Evolutionary conservation across 352 stramenopile genomes (phyloP).

Genomic region (Aphanomyces euteiches): DNA sequence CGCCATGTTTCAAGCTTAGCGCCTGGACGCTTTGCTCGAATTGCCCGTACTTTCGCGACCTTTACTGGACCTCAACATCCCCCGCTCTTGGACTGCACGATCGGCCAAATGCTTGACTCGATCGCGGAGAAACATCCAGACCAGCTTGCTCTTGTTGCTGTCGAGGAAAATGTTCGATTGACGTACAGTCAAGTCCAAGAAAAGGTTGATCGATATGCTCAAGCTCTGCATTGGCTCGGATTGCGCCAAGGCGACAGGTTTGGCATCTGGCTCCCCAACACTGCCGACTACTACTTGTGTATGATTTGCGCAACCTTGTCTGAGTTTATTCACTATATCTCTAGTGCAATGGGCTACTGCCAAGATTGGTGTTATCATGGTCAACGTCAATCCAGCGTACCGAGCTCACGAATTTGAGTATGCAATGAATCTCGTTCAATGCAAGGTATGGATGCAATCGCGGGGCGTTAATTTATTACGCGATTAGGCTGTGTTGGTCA

Average conservation of each 20-base stretch:
- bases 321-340: neutral
- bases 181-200: conserved; percentile 26
- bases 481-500: conserved; percentile 25
- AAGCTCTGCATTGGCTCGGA: conserved; percentile 23
- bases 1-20: neutral
- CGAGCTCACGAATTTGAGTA: conserved; percentile 30
- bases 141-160: conserved; percentile 18
- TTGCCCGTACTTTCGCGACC: conserved; percentile 10
- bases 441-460: conserved; percentile 17
- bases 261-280: conserved; percentile 29
- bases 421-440: conserved; percentile 29
- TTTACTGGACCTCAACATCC: conserved; percentile 17
- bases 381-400: conserved; percentile 32
- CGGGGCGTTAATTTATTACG: neutral
- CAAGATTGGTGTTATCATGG: conserved; percentile 29
- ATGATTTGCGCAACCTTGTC: neutral
- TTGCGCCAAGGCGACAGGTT: conserved; percentile 23
- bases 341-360: conserved; percentile 28
- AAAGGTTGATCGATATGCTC: conserved; percentile 16
- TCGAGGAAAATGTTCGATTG: conserved; percentile 29
- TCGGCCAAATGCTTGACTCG: conserved; percentile 25
- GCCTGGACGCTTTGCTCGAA: too few species aligned
- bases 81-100: conserved; percentile 20
- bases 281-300: conserved; percentile 30
- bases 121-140: conserved; percentile 13